Base-by-base conservation (phyloP, 2,329 filamentous ascomycete species). In the Didymella lethalis region DNA sequence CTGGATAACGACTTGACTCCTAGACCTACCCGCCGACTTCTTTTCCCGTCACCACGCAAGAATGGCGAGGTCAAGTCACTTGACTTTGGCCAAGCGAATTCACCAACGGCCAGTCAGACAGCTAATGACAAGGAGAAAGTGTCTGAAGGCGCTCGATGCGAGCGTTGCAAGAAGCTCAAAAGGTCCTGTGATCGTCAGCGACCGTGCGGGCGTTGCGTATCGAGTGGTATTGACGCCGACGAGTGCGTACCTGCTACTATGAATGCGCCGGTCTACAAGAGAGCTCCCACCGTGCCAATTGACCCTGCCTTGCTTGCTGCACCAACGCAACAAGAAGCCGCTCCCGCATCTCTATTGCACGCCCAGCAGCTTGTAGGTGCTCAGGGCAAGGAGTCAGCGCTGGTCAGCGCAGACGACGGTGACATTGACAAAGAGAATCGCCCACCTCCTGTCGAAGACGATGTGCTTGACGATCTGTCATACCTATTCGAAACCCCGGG, bases 1-100 rank as follows among this genome's bases (percentile, higher is more conserved):
- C 72, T 84, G 34, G 81, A 81, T 48, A 64, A 69, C 28, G 80
- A 82, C 49, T 71, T 85, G 14, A 87, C 85, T 4, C 85, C 86
- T 2, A 86, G 82, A 68, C 83, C 85, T 23, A 93, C 90, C 0
- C 84, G 90, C 60, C 84, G 92, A 57, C 77, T 93, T 2, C 81
- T 95, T 0, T 95, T 95, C 69, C 90, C 91, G 0, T 93, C 90
- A 0, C 91, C 91, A 2, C 84, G 88, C 43, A 90, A 89, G 64
- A 85, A 87, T 29, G 85, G 84, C 34, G 81, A 86, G 45, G 78
- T 83, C 1, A 91, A 87, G 71, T 83, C 85, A 23, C 80, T 91
- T 2, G 83, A 84, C 48, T 86, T 88, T 73, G 76, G 32, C 50
- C 64, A 54, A 12, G 43, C 53, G 18, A 55, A 59, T 10, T 54